These are phyloP conservation scores for sunflower (Helianthus annuus) DNA, from an alignment of 129 eudicot species.

Conservation along the genomic window DNA sequence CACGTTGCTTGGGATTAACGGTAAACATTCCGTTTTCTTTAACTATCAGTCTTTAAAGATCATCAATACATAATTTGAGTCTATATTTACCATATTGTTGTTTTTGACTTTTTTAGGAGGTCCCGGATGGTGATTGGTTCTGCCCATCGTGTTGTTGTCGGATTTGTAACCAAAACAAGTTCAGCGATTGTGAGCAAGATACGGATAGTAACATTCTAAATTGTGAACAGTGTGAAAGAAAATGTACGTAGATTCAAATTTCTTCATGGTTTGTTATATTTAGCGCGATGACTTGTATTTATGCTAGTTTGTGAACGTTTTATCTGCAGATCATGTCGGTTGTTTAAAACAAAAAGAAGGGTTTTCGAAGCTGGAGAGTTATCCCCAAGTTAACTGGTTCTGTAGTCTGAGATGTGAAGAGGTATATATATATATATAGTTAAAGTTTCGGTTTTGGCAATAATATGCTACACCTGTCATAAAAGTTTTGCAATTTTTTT, in stretches of 20 bases:
- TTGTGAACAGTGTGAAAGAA: constrained; percentile 80
- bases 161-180: constrained; percentile 58
- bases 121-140: constrained; percentile 98
- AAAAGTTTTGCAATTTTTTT: not conserved
- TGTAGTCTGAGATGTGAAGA: constrained; percentile 67
- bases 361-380: constrained; percentile 22
- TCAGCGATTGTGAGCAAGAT: constrained; percentile 30
- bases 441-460: not conserved
- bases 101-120: constrained; percentile 45
- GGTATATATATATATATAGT: constrained; percentile 47
- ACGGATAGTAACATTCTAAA: constrained; percentile 36
- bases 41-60: not conserved
- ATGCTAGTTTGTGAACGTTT: constrained; percentile 18
- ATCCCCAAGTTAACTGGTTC: constrained; percentile 66
- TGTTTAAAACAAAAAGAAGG: constrained; percentile 64
- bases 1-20: constrained; percentile 64
- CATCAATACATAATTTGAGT: constrained; percentile 1
- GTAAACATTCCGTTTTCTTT: constrained; percentile 20
- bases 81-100: not conserved
- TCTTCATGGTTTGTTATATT: constrained; percentile 7
- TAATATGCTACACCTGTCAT: not conserved
- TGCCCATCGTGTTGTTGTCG: constrained; percentile 94
- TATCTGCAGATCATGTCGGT: constrained; percentile 67
- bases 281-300: not conserved
- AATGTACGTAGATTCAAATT: constrained; percentile 50